Evolutionary conservation across 768 basidiomycete genomes (phyloP), one percentile per base, ranked within the genome.

Genomic region (Kwoniella bestiolae): DNA sequence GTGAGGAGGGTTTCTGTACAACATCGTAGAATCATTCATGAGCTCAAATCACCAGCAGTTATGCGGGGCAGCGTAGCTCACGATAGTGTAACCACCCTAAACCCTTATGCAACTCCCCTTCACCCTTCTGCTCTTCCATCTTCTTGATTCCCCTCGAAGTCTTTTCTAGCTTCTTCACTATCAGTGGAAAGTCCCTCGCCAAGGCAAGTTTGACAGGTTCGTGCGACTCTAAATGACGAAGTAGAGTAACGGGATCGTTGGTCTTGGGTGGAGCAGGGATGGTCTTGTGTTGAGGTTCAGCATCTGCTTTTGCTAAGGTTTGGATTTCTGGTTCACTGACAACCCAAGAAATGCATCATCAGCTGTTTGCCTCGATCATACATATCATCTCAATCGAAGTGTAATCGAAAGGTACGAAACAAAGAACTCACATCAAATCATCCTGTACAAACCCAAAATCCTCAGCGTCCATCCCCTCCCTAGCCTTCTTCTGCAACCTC

Each of bases 371-470:
- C n/a, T n/a, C n/a, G n/a, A n/a, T n/a, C n/a, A n/a, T n/a, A n/a
- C n/a, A n/a, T n/a, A n/a, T n/a, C n/a, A n/a, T n/a, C n/a, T n/a
- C n/a, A n/a, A n/a, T n/a, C n/a, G n/a, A n/a, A n/a, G n/a, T n/a
- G n/a, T n/a, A n/a, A n/a, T n/a, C n/a, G n/a, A n/a, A n/a, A 16
- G 18, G 5, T 26, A 11, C 9, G 23, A 18, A 49, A n/a, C 28
- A 12, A 28, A n/a, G 14, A 0, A 68, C 66, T 58, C 56, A 68
- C 66, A 29, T 9, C 4, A 65, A 11, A 11, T 67, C 70, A 25
- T 70, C 53, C n/a, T 90, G 91, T 26, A 84, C 86, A 46, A 97
- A 82, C 11, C 94, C 94, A 75, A 91, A 96, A 80, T 97, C 94
- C 16, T 86, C 88, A 8, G 71, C 81, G 84, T 63, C 65, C 8